phyloP scores from a whole-genome alignment of 345 rosid genomes.

The Schrenkiella parvula region DNA sequence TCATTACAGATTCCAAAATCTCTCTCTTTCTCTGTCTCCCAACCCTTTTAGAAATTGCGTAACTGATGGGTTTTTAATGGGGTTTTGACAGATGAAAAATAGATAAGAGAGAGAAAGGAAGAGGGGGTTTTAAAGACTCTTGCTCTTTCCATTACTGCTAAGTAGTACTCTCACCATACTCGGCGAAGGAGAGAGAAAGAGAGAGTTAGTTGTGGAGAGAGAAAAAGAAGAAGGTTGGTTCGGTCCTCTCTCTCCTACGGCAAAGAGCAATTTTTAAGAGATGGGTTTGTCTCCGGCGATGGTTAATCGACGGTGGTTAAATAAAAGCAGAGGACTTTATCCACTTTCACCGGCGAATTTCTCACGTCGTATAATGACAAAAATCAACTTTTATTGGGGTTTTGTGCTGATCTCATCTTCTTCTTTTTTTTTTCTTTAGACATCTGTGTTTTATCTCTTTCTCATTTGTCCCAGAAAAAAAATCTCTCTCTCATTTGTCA shows the following conservation, averaged over 20 bases:
- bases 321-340: slow-evolving; percentile 19
- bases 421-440: neutral
- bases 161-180: slow-evolving; percentile 37
- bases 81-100: slow-evolving; percentile 15
- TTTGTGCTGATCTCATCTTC: slow-evolving; percentile 30
- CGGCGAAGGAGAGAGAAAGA: neutral
- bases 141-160: slow-evolving; percentile 37
- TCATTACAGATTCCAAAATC: slow-evolving; percentile 32
- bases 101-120: slow-evolving; percentile 21
- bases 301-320: slow-evolving; percentile 10
- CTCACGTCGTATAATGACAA: slow-evolving; percentile 31
- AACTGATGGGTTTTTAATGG: slow-evolving; percentile 37
- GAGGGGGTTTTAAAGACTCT: slow-evolving; percentile 23
- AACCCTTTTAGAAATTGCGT: slow-evolving; percentile 19
- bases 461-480: neutral
- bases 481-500: neutral
- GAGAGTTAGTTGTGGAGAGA: no score
- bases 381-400: slow-evolving; percentile 21
- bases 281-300: slow-evolving; percentile 18
- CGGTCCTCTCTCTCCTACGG: no score
- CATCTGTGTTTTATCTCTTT: neutral
- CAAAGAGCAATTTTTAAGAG: no score
- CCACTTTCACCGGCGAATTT: slow-evolving; percentile 31
- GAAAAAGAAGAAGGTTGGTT: no score
- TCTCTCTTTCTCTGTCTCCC: slow-evolving; percentile 10